Base-by-base conservation (phyloP, 2,329 filamentous ascomycete genomes). In the Xylariaceae sp. region DNA sequence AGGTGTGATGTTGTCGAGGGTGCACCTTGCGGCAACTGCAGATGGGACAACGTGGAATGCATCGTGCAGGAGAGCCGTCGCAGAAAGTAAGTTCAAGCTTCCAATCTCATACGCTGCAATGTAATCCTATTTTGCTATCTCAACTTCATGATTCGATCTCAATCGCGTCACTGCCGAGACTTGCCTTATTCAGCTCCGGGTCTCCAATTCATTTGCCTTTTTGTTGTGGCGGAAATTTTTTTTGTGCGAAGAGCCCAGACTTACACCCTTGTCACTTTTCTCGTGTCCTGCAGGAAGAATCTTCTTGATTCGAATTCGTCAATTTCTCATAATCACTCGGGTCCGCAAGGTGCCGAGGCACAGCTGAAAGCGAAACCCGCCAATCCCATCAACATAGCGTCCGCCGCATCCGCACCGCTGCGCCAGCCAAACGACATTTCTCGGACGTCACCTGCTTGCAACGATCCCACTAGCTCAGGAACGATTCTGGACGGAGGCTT, bases 1-100 rank as follows among this genome's bases (percentile, higher is more conserved):
- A 86, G 93, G 54, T 97, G 93, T 78, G 93, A 97, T 77, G 92
- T 96, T 54, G 91, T 95, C 56, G 91, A 96, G 73, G 89, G 89
- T 47, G 88, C 88, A 43, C 91, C 91, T 1, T 96, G 91, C 73
- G 92, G 90, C 53, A 96, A 96, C 74, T 96, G 91, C 76, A 82
- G 90, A 61, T 84, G 89, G 77, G 89, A 91, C 73, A 87, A 89
- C 70, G 88, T 91, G 56, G 87, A 90, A 71, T 92, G 89, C 74
- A 79, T 88, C 52, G 86, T 90, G 20, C 87, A 88, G 63, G 87
- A 96, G 74, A 93, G 90, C 77, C 90, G 91, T 66, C 86, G 92
- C 67, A 88, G 91, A 81, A 91, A 90, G 89, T 92, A 75, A 84
- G 88, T 86, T 54, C 59, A 32, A 48, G 37, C 23, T 54, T 40